Base-by-base conservation (phyloP, 1,284 basidiomycete species). In the Sporisorium graminicola region DNA sequence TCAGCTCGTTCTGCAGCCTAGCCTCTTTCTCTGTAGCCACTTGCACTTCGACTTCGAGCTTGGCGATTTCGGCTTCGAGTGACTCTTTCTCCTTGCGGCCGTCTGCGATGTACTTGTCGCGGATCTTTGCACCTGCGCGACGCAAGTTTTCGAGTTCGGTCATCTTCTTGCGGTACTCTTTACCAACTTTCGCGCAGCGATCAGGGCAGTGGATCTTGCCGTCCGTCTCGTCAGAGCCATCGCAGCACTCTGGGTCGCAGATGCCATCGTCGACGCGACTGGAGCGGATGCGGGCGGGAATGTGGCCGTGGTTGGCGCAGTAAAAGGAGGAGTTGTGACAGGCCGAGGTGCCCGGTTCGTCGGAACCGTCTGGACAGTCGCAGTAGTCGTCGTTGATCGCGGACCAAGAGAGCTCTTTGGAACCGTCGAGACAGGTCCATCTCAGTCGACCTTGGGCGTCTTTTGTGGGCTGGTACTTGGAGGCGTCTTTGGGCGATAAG, bases 201-300 rank as follows among this genome's bases (percentile, higher is more conserved):
- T 98, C 91, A 22, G 90, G 88, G 84, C 96, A 99, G 13, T 91
- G 88, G 5, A 78, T 58, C 55, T 86, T 85, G 51, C 81, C 79
- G 37, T 82, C 81, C 5, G 87, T 88, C 86, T 99, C 96, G 85
- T 99, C 96, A 0, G 94, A 94, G n/a, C 97, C 97, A 83, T 99
- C 96, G 85, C 96, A 99, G 85, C 97, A 99, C 83, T 95, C 91
- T 2, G 90, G 89, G 82, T 99, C 94, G 95, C 96, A 99, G 40
- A 98, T 89, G 2, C 96, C 96, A 84, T 99, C 96, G 66, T 91
- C 92, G n/a, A 99, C 95, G 69, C 93, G 89, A 26, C 93, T 92
- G 62, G 91, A 91, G 14, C 91, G 90, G 63, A 99, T 92, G 54
- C 85, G 89, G 3, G 90, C 88, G 1, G 95, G 94, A 78, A 95